Percentiles rank a stretch among this genome's conserved stretches.
phyloP scores from a whole-genome alignment of 1,284 basidiomycete species.

The Ustilago esculenta region DNA sequence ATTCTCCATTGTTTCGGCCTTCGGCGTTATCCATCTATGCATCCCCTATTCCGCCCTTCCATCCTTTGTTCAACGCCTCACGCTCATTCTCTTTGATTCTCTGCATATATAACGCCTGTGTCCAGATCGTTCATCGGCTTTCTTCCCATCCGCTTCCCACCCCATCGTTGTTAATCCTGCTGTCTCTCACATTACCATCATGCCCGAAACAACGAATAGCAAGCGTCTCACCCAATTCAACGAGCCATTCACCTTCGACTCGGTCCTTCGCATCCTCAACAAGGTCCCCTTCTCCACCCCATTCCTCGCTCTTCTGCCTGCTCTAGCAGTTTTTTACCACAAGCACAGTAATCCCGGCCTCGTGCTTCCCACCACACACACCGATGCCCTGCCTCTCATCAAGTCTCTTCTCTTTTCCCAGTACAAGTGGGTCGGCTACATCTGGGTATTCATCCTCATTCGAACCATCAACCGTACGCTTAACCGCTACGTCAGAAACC shows the following conservation, averaged over 20 bases:
- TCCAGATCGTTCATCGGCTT: background rate
- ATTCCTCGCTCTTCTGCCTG: slow-evolving; percentile 55
- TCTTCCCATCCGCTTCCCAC: background rate
- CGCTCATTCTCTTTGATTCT: too few relatives aligned
- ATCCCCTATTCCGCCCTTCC: too few relatives aligned
- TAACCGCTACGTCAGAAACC: slow-evolving; percentile 58
- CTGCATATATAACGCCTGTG: too few relatives aligned
- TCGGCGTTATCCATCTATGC: too few relatives aligned
- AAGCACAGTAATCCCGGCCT: slow-evolving; percentile 19
- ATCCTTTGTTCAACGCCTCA: too few relatives aligned
- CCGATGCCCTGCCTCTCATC: slow-evolving; percentile 22
- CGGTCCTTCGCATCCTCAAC: slow-evolving; percentile 41
- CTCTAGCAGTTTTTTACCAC: slow-evolving; percentile 49
- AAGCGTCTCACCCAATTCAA: slow-evolving; percentile 23
- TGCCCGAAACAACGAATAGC: slow-evolving; percentile 9
- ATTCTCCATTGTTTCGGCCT: too few relatives aligned
- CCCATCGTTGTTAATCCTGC: too few relatives aligned
- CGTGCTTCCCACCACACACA: slow-evolving; percentile 2
- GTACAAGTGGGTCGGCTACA: slow-evolving; percentile 54
- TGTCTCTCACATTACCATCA: slow-evolving; percentile 1
- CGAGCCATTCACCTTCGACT: slow-evolving; percentile 57
- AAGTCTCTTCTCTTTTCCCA: slow-evolving; percentile 42
- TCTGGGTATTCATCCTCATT: slow-evolving; percentile 51
- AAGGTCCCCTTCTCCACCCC: slow-evolving; percentile 55
- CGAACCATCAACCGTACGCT: slow-evolving; percentile 49